phyloP scores from a whole-genome alignment of 371 early-diverging fungal genomes.

The Lichtheimia ornata region DNA sequence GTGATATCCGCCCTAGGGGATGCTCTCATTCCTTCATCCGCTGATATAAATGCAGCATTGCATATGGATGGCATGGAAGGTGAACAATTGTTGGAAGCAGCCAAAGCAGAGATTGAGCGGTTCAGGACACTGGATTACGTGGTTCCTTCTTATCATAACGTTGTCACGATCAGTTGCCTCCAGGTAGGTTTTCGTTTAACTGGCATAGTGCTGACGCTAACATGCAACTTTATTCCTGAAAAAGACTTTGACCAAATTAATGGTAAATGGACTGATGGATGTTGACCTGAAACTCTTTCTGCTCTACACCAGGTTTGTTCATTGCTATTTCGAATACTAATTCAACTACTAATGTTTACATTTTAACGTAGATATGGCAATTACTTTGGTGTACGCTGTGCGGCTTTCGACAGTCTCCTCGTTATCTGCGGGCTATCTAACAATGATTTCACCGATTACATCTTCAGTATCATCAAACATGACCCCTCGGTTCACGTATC shows the following conservation, averaged over 20 bases:
- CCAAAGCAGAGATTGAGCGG: slow-evolving; percentile 78
- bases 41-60: slow-evolving; percentile 35
- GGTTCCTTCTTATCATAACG: slow-evolving; percentile 85
- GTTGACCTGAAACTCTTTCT: slow-evolving; percentile 69
- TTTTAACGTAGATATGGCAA: slow-evolving; percentile 55
- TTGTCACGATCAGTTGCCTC: slow-evolving; percentile 79
- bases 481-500: slow-evolving; percentile 62
- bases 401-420: slow-evolving; percentile 68
- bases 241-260: slow-evolving; percentile 49
- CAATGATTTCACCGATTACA: slow-evolving; percentile 45
- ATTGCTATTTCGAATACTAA: no score
- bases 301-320: slow-evolving; percentile 46
- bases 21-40: slow-evolving; percentile 57
- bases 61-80: slow-evolving; percentile 50
- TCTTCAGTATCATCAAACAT: slow-evolving; percentile 54
- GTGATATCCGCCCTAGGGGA: slow-evolving; percentile 75
- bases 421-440: slow-evolving; percentile 61
- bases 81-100: slow-evolving; percentile 51
- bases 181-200: slow-evolving; percentile 43
- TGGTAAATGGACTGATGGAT: slow-evolving; percentile 65
- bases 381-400: slow-evolving; percentile 61
- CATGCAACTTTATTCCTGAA: background rate
- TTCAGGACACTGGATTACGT: slow-evolving; percentile 79
- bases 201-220: background rate
- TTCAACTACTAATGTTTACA: no score